Conservation (phyloP, 495 filamentous ascomycete species). For the Chaetomium tenue region DNA sequence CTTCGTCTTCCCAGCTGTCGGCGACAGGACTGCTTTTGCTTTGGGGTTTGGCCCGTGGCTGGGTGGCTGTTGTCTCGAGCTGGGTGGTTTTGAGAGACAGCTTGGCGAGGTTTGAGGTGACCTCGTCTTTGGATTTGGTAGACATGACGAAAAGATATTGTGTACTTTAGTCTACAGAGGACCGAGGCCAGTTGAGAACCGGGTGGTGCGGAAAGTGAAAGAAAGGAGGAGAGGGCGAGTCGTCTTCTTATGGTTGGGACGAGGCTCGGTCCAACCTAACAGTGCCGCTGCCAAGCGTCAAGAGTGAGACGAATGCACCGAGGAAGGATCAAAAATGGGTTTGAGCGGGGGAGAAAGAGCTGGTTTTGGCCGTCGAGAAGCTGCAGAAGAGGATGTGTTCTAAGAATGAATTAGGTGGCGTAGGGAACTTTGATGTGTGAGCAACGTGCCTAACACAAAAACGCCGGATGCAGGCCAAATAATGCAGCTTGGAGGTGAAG, state of each 20-base stretch:
- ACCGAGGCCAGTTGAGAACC: background rate
- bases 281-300: slow-evolving; percentile 14
- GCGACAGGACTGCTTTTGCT: slow-evolving; percentile 54
- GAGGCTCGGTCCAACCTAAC: slow-evolving; percentile 4
- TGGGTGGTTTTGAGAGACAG: slow-evolving; percentile 37
- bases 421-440: background rate
- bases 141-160: slow-evolving; percentile 24
- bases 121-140: slow-evolving; percentile 23
- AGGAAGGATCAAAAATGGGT: background rate
- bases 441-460: background rate
- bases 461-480: background rate
- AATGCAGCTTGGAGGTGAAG: background rate
- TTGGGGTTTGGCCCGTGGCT: slow-evolving; percentile 26
- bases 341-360: background rate
- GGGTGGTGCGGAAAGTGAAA: background rate
- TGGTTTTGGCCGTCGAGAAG: background rate
- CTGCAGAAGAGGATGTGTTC: background rate
- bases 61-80: slow-evolving; percentile 7
- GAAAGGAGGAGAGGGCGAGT: background rate
- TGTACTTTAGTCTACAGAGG: background rate
- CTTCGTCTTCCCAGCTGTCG: slow-evolving; percentile 87
- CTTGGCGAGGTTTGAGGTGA: slow-evolving; percentile 37
- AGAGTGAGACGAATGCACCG: background rate
- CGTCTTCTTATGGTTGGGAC: slow-evolving; percentile 8
- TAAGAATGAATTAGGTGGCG: background rate